A percentile compares a stretch with the other conserved stretches of the same genome.
Evolutionary conservation across 164 flowering plant species (phyloP).

Genomic region (Warburgia ugandensis): DNA sequence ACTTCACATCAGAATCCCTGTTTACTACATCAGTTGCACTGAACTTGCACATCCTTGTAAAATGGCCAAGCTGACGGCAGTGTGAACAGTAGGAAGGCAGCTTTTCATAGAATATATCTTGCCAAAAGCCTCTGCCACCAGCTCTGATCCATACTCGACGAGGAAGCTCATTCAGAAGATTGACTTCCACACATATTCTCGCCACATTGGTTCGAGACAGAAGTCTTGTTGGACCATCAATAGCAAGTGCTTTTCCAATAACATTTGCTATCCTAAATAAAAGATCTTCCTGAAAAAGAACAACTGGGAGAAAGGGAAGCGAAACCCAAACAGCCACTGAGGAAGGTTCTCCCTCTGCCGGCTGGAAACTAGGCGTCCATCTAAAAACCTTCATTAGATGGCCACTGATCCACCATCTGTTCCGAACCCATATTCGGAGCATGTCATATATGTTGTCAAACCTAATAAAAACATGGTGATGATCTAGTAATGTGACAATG

Average conservation of each 20-base stretch:
- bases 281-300: neutral
- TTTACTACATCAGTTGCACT: too few relatives aligned
- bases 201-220: conserved; percentile 1
- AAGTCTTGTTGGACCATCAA: neutral
- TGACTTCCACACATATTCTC: conserved; percentile 3
- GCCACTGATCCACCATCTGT: too few relatives aligned
- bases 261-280: neutral
- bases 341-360: neutral
- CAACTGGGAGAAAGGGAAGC: conserved; percentile 1
- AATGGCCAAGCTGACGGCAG: neutral
- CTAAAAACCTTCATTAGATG: conserved; percentile 8
- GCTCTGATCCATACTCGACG: neutral
- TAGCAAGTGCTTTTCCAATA: neutral
- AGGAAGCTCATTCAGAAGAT: conserved; percentile 2
- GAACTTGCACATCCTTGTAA: neutral
- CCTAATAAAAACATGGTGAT: too few relatives aligned
- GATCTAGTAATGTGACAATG: too few relatives aligned
- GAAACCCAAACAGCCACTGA: conserved; percentile 5
- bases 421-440: too few relatives aligned
- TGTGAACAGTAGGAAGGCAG: conserved; percentile 1
- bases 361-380: neutral
- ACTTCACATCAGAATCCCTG: neutral
- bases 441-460: too few relatives aligned
- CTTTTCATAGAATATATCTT: neutral
- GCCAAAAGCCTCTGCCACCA: conserved; percentile 5